Conservation (phyloP, 192 early-diverging fungal genomes). For the Dispira simplex region DNA sequence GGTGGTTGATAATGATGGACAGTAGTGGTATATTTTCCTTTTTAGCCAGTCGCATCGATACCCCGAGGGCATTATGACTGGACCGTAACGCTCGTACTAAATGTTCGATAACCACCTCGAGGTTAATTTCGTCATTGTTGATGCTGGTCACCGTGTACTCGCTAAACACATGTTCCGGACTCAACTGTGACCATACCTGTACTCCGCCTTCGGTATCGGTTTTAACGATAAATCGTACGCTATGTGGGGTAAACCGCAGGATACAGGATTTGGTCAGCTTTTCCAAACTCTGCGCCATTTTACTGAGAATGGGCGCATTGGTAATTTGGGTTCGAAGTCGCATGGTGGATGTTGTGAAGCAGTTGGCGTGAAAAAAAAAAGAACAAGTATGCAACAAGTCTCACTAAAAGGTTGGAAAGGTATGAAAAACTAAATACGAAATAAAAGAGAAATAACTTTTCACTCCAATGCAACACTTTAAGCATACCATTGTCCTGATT, state of each 20-base stretch:
- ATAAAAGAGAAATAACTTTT: too few relatives aligned
- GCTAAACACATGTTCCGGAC: constrained; percentile 38
- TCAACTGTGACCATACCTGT: constrained; percentile 53
- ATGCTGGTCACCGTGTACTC: constrained; percentile 52
- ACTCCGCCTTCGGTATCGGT: constrained; percentile 40
- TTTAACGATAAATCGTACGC: constrained; percentile 47
- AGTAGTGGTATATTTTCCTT: constrained; percentile 35
- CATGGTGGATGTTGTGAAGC: neutral
- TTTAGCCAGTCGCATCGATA: constrained; percentile 46
- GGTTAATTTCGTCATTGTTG: constrained; percentile 50
- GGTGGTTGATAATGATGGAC: constrained; percentile 24
- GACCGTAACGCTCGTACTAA: constrained; percentile 45
- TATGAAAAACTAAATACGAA: too few relatives aligned
- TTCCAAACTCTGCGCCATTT: constrained; percentile 45
- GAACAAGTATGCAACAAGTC: too few relatives aligned
- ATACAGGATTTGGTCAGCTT: constrained; percentile 52
- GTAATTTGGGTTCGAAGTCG: constrained; percentile 2
- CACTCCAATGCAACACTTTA: too few relatives aligned
- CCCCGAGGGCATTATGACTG: constrained; percentile 30
- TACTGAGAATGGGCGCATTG: neutral
- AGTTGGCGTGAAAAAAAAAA: too few relatives aligned
- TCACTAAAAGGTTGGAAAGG: too few relatives aligned
- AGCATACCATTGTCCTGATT: too few relatives aligned
- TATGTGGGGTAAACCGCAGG: constrained; percentile 42
- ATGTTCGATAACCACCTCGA: constrained; percentile 50